Evolutionary conservation across 306 rosid species (phyloP).

Genomic region (Citrullus mucosospermus): DNA sequence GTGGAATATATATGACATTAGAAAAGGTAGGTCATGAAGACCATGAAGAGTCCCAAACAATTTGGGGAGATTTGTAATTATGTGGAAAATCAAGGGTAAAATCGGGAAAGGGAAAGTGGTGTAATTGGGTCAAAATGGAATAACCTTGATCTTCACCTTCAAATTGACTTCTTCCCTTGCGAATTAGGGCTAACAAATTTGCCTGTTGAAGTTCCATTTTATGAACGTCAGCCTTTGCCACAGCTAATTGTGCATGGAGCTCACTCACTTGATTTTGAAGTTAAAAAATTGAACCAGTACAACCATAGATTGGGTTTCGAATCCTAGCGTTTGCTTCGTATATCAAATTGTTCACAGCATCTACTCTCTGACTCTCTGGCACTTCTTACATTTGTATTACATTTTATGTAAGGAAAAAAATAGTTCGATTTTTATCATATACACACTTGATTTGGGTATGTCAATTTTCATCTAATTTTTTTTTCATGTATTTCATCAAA

Average conservation of each 20-base stretch:
- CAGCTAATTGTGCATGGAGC: neutral
- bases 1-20: too few relatives aligned
- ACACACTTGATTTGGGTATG: too few relatives aligned
- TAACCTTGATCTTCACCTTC: neutral
- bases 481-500: too few relatives aligned
- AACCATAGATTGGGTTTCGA: neutral
- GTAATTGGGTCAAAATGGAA: neutral
- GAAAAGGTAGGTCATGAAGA: neutral
- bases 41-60: neutral
- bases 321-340: neutral
- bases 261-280: neutral
- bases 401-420: neutral
- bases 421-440: too few relatives aligned
- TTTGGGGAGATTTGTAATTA: neutral
- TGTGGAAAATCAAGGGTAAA: neutral
- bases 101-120: neutral
- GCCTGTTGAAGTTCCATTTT: neutral
- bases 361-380: neutral
- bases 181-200: neutral
- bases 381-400: neutral
- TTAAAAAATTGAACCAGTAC: neutral
- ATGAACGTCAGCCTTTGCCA: neutral
- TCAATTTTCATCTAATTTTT: too few relatives aligned
- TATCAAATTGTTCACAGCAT: neutral
- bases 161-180: neutral